Evolutionary conservation across 441 rosid species (phyloP).

Genomic region (Kokia cookei): DNA sequence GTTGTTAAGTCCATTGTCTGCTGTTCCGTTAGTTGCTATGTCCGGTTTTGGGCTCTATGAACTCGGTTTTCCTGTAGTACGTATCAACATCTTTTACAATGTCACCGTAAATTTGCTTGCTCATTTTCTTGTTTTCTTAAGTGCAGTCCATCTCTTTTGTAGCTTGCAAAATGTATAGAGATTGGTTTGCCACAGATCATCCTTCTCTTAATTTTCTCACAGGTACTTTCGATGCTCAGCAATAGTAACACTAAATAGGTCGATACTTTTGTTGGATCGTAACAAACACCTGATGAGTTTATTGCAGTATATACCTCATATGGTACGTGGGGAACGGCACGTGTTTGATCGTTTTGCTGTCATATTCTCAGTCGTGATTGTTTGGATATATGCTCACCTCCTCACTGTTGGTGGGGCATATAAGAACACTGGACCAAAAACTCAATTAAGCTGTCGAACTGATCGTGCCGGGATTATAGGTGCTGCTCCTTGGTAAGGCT

Average conservation of each 20-base stretch:
- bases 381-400: conserved; percentile 61
- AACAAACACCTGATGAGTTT: neutral
- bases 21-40: conserved; percentile 55
- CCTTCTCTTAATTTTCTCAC: conserved; percentile 51
- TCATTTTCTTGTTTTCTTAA: neutral
- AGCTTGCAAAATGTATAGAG: conserved; percentile 71
- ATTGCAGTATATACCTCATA: conserved; percentile 56
- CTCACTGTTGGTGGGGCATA: conserved; percentile 66
- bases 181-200: conserved; percentile 65
- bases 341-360: conserved; percentile 52
- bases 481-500: conserved; percentile 56
- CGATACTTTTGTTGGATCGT: too few relatives aligned
- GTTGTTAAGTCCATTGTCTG: conserved; percentile 57
- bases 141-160: conserved; percentile 8
- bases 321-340: conserved; percentile 32
- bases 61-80: conserved; percentile 70
- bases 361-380: conserved; percentile 47
- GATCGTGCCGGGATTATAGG: conserved; percentile 61
- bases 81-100: conserved; percentile 5
- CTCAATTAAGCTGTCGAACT: conserved; percentile 62
- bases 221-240: conserved; percentile 25
- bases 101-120: too few relatives aligned
- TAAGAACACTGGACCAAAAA: conserved; percentile 32
- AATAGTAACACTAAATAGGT: too few relatives aligned
- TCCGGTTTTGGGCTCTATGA: conserved; percentile 66